Base-by-base conservation (phyloP, 2,329 filamentous ascomycete genomes). In the Cladorrhinum sp. region DNA sequence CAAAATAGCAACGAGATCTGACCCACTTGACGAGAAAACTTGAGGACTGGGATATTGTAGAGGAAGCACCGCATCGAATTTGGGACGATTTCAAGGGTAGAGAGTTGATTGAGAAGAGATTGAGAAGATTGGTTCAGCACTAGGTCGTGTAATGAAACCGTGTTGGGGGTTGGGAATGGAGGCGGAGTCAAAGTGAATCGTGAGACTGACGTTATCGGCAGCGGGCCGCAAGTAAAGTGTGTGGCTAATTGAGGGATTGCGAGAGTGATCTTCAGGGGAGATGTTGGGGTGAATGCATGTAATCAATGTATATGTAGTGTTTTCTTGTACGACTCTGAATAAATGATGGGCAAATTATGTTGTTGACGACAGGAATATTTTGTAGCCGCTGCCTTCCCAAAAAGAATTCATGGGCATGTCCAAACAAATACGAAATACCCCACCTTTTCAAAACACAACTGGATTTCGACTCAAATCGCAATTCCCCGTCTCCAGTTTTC, bases 41-140 rank as follows among this genome's bases (percentile, higher is more conserved):
- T 55, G 74, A 90, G 60, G 79, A 83, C 41, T 99, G 93, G 93
- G 92, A 96, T 73, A 84, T 96, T 56, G 91, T 97, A 10, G 85
- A 90, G 60, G 84, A 88, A 64, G 92, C 93, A 2, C 90, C 92
- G 4, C 91, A 96, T 73, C 84, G 93, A 72, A 88, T 98, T 0
- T 99, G 95, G 95, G 78, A 78, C 67, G 91, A 88, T 2, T 73
- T 81, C 1, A 83, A 92, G 52, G 93, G 93, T 0, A 81, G 91
- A 58, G 76, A 85, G 55, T 75, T 86, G 51, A 87, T 98, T 74
- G 93, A 96, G 78, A 90, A 89, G 79, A 85, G 91, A 67, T 75
- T 98, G 68, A 82, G 78, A 64, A 79, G 92, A 71, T 72, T 97
- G 60, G 65, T 57, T 10, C 51, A 48, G n/a, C 18, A 45, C 24